Conservation (phyloP, 2,329 filamentous ascomycete genomes). For the Pestalotiopsis sp. region DNA sequence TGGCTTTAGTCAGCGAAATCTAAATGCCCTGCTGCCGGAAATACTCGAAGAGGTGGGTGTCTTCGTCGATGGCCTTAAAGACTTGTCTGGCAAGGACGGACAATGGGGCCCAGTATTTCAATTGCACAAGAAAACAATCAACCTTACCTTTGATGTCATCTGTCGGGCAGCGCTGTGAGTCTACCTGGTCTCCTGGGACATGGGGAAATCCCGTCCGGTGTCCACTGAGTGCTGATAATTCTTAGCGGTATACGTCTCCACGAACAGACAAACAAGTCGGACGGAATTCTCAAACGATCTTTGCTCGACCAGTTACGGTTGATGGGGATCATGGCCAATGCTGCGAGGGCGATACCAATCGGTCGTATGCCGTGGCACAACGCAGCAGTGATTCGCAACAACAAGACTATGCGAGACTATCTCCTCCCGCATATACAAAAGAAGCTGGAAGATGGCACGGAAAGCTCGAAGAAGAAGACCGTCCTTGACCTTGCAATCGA, state of each 20-base stretch:
- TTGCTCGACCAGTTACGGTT: neutral
- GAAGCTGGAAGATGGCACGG: neutral
- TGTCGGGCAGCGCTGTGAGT: slow-evolving; percentile 34
- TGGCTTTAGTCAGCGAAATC: slow-evolving; percentile 36
- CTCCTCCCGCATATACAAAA: slow-evolving; percentile 25
- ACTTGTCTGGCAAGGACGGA: slow-evolving; percentile 25
- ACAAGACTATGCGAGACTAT: slow-evolving; percentile 20
- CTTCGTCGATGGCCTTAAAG: slow-evolving; percentile 31
- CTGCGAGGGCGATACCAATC: neutral
- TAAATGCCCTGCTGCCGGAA: slow-evolving; percentile 34
- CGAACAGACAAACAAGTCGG: neutral
- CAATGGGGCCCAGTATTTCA: slow-evolving; percentile 31
- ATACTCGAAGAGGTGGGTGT: slow-evolving; percentile 37
- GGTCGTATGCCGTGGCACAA: neutral
- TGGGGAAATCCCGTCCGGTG: neutral
- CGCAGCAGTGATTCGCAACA: slow-evolving; percentile 23
- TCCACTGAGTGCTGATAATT: neutral
- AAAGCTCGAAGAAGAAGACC: neutral
- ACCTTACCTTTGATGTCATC: slow-evolving; percentile 42
- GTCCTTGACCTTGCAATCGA: neutral
- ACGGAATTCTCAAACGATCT: neutral
- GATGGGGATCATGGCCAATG: neutral
- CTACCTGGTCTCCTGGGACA: no score
- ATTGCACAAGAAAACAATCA: slow-evolving; percentile 35
- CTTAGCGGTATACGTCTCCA: neutral